Evolutionary conservation across 805 yeast genomes (phyloP), one percentile per base, ranked within the genome.

Genomic region (Pichia sporocuriosa): DNA sequence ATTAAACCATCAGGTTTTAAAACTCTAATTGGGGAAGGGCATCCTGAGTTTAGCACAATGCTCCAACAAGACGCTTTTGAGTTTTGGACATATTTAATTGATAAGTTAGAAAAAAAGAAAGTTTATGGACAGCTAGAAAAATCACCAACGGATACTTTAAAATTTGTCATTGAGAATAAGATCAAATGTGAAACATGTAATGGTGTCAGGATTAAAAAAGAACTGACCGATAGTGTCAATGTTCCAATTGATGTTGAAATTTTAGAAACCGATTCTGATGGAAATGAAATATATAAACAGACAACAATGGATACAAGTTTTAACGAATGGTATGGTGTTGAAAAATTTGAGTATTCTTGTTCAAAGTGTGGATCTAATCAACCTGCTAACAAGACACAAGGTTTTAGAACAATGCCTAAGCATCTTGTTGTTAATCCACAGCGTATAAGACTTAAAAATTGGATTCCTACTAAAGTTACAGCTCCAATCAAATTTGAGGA

Each of bases 41-140:
- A 93, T 59, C 69, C 69, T 15, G 98, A 93, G 55, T 93, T 93
- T 53, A 70, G 80, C 34, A 80, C 95, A 0, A 84, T 81, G 71
- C 77, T 79, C 51, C 99, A 93, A 58, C 98, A 93, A 60, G 99
- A 93, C 66, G 93, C 97, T 0, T 84, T 80, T 67, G 98, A 93
- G 59, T 93, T 88, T 56, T 73, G 88, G 62, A 62, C 76, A 5
- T 83, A 79, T 56, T 60, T 90, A 8, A 55, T 80, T 23, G 83
- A 81, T 42, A 72, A 75, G 47, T 59, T 88, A 22, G 89, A 83
- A 47, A 57, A 59, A 5, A 59, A 67, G 37, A 63, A 72, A 24
- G 60, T 66, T 0, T 48, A 50, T 12, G 48, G 59, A 9, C 44
- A 53, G 6, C 61, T 66, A 25, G 49, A 48, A 0, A 65, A 66